Base-by-base conservation (phyloP, 2,329 filamentous ascomycete genomes). In the Elsinoe perseae region DNA sequence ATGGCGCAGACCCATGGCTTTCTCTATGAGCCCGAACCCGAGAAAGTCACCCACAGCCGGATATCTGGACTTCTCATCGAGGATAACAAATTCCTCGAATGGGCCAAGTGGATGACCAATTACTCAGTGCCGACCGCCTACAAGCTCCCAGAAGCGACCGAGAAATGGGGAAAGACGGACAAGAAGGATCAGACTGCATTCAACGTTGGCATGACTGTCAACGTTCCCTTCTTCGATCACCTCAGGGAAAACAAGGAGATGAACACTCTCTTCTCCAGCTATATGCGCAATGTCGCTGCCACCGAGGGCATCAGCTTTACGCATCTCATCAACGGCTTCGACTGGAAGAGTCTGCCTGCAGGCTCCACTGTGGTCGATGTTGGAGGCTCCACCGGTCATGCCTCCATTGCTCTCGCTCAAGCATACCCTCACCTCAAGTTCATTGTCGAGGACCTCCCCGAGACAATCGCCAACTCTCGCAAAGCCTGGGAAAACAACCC, bases 301-400 rank as follows among this genome's bases (percentile, higher is more conserved):
- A 54, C 34, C 56, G 77, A 81, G 61, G 80, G 80, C 0, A 81
- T 81, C 61, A 78, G 81, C 60, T 62, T 81, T 3, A 67, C 68
- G 21, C 73, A 81, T 60, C 70, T 84, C 8, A 71, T 81, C 1
- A 68, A 79, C 34, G 77, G 75, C 42, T 83, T 78, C 61, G 76
- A 82, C 61, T 77, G 83, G 62, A 66, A 71, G 1, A 71, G 70
- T 1, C 65, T 82, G 1, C 59, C 59, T 4, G 63, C 67, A 4
- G 80, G 75, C 2, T 23, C 48, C 5, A 79, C 73, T 0, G 68
- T 84, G 36, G 79, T 84, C 3, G 81, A 54, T 23, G 52, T 54
- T 20, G 73, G 74, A 7, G 74, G 75, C 18, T 75, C 73, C 4
- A 70, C 64, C 7, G 75, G 74, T 10, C 70, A 73, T 58, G 71